Evolutionary conservation across 2,329 filamentous ascomycete genomes (phyloP).

Genomic region (Endocalyx cinctus): DNA sequence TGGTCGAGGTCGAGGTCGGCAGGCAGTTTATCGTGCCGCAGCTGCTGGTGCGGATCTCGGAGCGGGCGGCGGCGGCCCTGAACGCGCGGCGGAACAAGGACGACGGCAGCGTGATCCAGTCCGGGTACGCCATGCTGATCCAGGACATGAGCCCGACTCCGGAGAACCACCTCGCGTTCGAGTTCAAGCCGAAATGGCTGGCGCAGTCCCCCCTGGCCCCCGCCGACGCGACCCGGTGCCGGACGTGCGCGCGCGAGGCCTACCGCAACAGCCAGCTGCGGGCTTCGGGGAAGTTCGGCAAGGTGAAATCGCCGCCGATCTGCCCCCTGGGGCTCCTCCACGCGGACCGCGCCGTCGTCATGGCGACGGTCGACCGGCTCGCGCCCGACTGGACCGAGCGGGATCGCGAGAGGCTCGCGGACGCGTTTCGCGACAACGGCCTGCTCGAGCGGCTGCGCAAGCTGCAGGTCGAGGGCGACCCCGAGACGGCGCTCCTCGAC

Average conservation of each 20-base stretch:
- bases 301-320: conserved; percentile 39
- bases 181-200: conserved; percentile 86
- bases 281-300: conserved; percentile 31
- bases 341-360: conserved; percentile 38
- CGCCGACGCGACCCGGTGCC: conserved; percentile 56
- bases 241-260: conserved; percentile 62
- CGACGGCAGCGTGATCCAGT: conserved; percentile 44
- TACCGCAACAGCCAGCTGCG: conserved; percentile 41
- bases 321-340: conserved; percentile 64
- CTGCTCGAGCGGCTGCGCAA: conserved; percentile 33
- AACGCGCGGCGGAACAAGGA: conserved; percentile 46
- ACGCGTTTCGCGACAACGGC: conserved; percentile 33
- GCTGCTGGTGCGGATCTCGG: conserved; percentile 21
- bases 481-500: conserved; percentile 37
- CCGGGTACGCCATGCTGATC: conserved; percentile 64
- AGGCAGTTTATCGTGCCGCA: conserved; percentile 28
- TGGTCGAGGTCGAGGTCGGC: conserved; percentile 47
- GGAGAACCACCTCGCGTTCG: conserved; percentile 46
- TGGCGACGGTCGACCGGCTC: conserved; percentile 38
- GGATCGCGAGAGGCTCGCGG: conserved; percentile 27
- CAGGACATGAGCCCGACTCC: conserved; percentile 62
- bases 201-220: conserved; percentile 71
- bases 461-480: conserved; percentile 36
- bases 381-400: conserved; percentile 26
- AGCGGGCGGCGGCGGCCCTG: conserved; percentile 47